Evolutionary conservation across 345 rosid species (phyloP).

Genomic region (Cardamine occulta): DNA sequence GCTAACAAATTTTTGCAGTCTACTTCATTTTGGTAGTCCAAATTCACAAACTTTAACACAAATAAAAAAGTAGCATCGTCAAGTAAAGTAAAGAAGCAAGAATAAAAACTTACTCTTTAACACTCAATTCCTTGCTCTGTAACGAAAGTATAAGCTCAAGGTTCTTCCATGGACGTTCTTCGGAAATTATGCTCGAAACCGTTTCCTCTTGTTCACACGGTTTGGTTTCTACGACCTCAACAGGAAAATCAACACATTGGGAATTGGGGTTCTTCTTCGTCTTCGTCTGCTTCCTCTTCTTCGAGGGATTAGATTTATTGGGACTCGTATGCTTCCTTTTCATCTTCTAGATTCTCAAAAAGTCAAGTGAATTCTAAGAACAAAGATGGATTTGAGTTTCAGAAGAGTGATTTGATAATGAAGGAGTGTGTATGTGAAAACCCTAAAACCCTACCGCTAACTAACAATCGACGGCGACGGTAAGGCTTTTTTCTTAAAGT

Average conservation of each 20-base stretch:
- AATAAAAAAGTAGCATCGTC: not conserved
- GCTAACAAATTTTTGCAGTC: not conserved
- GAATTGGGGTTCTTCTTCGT: conserved; percentile 40
- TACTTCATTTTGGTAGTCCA: not conserved
- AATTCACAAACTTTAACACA: conserved; percentile 7
- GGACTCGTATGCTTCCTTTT: conserved; percentile 49
- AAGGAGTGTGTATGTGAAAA: not conserved
- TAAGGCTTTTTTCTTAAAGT: too few species aligned
- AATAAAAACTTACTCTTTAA: conserved; percentile 57
- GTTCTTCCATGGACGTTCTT: conserved; percentile 70
- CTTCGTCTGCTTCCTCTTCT: conserved; percentile 32
- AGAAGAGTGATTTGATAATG: not conserved
- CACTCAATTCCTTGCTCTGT: conserved; percentile 52
- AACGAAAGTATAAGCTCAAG: conserved; percentile 66
- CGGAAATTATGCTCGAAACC: conserved; percentile 28
- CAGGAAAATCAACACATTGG: conserved; percentile 33
- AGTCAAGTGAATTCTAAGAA: not conserved
- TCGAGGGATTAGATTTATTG: conserved; percentile 31
- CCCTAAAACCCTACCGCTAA: conserved; percentile 11
- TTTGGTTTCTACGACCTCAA: conserved; percentile 30
- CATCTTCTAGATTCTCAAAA: conserved; percentile 21
- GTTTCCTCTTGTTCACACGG: conserved; percentile 20
- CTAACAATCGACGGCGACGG: not conserved
- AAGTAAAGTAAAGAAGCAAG: conserved; percentile 10
- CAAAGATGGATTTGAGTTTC: conserved; percentile 8